Evolutionary conservation across 257 asterid genomes (phyloP).

Genomic region (Solanum ossicruentum): DNA sequence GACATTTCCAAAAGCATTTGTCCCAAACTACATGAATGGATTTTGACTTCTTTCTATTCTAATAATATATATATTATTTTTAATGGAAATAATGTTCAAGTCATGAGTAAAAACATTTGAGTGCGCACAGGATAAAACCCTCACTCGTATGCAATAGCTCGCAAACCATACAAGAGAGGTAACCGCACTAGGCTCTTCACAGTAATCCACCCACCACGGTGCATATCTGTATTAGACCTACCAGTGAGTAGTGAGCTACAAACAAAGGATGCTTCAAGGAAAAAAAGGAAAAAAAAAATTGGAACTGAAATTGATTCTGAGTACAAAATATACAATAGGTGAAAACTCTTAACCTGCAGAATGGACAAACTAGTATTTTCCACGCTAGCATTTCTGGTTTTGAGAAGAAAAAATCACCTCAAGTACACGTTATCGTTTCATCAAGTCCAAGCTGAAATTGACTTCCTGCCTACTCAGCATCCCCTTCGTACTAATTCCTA

Average conservation of each 20-base stretch:
- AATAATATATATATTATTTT: not conserved
- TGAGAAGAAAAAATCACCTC: not conserved
- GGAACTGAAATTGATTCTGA: not conserved
- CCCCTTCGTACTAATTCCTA: not conserved
- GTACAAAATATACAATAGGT: not conserved
- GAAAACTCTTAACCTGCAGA: not conserved
- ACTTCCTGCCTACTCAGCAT: not conserved
- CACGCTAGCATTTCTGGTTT: not conserved
- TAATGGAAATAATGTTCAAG: not conserved
- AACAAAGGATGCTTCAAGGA: not conserved
- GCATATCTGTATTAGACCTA: not conserved
- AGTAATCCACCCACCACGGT: not conserved
- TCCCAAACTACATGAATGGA: conserved; percentile 18
- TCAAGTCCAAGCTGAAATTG: not conserved
- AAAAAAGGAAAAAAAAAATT: not conserved
- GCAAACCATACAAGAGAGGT: too few relatives aligned
- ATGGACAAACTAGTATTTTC: not conserved
- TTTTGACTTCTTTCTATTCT: not conserved
- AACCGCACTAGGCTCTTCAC: too few relatives aligned
- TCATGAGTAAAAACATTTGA: not conserved
- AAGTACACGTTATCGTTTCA: not conserved
- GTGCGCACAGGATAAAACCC: too few relatives aligned
- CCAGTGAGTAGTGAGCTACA: not conserved
- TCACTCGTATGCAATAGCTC: too few relatives aligned
- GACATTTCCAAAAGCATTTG: conserved; percentile 19